phyloP scores from a whole-genome alignment of 176 grass and related monocot genomes.

The Avena insularis region DNA sequence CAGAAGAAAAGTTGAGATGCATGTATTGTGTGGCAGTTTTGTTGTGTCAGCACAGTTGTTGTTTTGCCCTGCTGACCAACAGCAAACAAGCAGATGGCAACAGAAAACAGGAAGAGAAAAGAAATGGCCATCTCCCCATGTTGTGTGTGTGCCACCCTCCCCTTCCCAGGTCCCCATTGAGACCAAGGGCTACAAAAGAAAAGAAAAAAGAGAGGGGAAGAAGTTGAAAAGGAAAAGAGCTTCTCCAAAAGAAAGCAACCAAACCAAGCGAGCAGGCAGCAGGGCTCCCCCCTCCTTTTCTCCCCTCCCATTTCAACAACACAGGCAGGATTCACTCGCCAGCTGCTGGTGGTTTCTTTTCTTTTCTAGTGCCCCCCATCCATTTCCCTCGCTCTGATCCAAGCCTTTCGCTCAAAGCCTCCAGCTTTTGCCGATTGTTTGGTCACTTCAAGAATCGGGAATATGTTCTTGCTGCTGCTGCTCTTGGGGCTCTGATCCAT shows the following conservation, averaged over 20 bases:
- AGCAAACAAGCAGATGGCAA: conserved; percentile 43
- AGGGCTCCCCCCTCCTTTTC: conserved; percentile 40
- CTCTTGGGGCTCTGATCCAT: conserved; percentile 44
- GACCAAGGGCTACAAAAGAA: conserved; percentile 25
- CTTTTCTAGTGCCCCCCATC: conserved; percentile 34
- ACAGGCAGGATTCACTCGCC: conserved; percentile 60
- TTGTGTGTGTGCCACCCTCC: conserved; percentile 1
- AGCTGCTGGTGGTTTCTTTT: conserved; percentile 37
- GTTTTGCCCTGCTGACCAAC: conserved; percentile 4
- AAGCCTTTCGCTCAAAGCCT: conserved; percentile 58
- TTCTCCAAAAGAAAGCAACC: conserved; percentile 53
- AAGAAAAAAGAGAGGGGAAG: conserved; percentile 34
- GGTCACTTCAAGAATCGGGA: conserved; percentile 62
- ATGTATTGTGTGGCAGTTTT: conserved; percentile 13
- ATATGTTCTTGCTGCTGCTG: conserved; percentile 57
- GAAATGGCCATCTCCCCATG: conserved; percentile 37
- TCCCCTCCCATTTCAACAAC: conserved; percentile 40
- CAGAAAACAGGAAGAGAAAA: conserved; percentile 47
- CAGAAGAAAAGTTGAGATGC: background rate
- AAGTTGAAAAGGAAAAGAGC: conserved; percentile 52
- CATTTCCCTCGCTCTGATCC: conserved; percentile 55
- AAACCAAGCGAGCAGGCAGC: conserved; percentile 9
- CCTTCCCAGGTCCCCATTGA: conserved; percentile 16
- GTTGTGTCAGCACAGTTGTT: conserved; percentile 35
- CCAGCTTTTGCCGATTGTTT: conserved; percentile 58